phyloP scores from a whole-genome alignment of 148 eudicot species.

The Gaultheria prostrata region DNA sequence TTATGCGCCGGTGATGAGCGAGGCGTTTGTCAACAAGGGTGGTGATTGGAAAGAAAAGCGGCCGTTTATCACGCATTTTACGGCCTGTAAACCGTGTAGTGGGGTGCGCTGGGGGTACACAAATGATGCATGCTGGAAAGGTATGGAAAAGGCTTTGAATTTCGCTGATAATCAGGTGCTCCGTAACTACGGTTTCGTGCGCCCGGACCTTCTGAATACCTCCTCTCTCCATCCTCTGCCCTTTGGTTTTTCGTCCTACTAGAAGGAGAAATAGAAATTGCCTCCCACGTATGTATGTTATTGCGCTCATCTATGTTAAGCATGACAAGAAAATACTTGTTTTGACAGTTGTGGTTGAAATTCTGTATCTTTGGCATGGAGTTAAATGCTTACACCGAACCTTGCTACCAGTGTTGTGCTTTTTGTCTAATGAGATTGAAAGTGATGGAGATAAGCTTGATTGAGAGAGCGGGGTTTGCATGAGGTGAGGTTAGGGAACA shows the following conservation, averaged over 20 bases:
- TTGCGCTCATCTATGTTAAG: neutral
- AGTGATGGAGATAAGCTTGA: too few species aligned
- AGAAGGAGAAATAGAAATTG: neutral
- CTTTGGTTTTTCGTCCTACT: neutral
- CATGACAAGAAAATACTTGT: too few species aligned
- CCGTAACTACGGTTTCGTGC: constrained; percentile 19
- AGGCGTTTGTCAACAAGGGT: constrained; percentile 7
- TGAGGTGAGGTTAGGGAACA: too few species aligned
- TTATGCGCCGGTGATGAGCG: constrained; percentile 25
- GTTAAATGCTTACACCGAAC: too few species aligned
- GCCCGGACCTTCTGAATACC: neutral
- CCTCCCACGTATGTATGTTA: neutral
- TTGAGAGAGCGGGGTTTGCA: too few species aligned
- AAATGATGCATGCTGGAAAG: neutral
- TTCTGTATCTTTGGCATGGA: neutral
- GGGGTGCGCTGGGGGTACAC: neutral
- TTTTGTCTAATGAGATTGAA: too few species aligned
- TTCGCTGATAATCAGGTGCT: constrained; percentile 27
- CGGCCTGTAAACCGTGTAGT: neutral
- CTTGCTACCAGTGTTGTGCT: too few species aligned
- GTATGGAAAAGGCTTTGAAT: constrained; percentile 10
- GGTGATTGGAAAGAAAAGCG: neutral
- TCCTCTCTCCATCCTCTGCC: neutral
- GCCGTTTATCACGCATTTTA: neutral
- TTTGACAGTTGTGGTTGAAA: neutral